Evolutionary conservation across 495 filamentous ascomycete species (phyloP), one percentile per base, ranked within the genome.

Genomic region (Wilcoxina mikolae): DNA sequence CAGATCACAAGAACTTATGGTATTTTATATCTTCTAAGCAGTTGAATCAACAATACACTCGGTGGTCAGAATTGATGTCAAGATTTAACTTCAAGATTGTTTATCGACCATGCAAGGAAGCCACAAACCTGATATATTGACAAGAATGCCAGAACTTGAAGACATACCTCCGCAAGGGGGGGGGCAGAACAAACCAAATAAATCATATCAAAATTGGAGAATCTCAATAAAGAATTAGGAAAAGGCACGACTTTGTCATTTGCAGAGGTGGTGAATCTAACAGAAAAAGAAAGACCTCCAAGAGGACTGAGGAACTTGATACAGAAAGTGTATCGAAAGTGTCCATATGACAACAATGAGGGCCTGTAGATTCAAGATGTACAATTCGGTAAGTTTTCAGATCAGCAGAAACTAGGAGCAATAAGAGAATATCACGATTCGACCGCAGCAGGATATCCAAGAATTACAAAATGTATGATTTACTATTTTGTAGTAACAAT

Each of bases 1-100:
- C 52, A 0, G 60, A 70, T 24, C 58, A 68, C 33, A 53, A 57
- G 12, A 57, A 60, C 12, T 31, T 69, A 9, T 46, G 62, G 26
- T 64, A 67, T 24, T 65, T 68, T 29, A 65, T 64, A 26, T 56
- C 39, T 3, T 39, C 50, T 1, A 53, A 57, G 18, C 45, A 46
- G 0, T 4, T 57, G 0, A 53, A 57, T 24, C 47, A 20, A 0
- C 23, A 35, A 0, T 39, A 59, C 12, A 49, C 48, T 0, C 2
- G 38, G 3, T 57, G 43, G 49, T 35, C 50, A 0, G 54, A 60
- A 42, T 54, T 48, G n/a, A 29, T 60, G 3, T 56, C 42, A 0
- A 39, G 27, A 4, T 60, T 60, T n/a, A 33, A 60, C 18, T 60
- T 55, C 38, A 39, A 35, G 4, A 60, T 55, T 27, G 46, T 43